Evolutionary conservation across 441 rosid genomes (phyloP).

Genomic region (Adansonia grandidieri): DNA sequence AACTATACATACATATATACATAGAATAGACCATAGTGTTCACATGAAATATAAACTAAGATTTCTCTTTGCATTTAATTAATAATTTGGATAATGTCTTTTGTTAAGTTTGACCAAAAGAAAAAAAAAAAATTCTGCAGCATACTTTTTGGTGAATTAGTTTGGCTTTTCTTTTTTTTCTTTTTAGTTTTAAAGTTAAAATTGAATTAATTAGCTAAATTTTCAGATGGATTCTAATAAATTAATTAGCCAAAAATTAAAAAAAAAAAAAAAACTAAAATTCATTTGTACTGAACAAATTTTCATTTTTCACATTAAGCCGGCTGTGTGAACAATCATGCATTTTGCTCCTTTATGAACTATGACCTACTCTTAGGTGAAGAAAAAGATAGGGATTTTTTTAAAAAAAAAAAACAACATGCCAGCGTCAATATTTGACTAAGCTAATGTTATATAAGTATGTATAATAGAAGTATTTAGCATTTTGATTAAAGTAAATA

Average conservation of each 20-base stretch:
- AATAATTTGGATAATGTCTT: not conserved
- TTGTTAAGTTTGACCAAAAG: not conserved
- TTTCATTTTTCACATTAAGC: not conserved
- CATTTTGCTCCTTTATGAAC: constrained; percentile 10
- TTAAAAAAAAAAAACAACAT: not conserved
- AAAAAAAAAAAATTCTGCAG: not conserved
- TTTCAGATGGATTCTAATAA: not conserved
- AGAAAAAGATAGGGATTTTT: not conserved
- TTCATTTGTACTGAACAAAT: not conserved
- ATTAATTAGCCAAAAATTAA: not conserved
- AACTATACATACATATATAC: not conserved
- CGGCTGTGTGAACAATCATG: not conserved
- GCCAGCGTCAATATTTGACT: constrained; percentile 8
- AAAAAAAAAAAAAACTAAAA: not conserved
- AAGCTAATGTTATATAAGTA: not conserved
- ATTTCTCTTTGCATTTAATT: constrained; percentile 3
- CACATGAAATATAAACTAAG: not conserved
- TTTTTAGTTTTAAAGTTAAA: not conserved
- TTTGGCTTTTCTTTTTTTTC: not conserved
- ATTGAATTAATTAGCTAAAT: not conserved
- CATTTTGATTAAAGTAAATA: not conserved
- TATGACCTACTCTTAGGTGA: constrained; percentile 19
- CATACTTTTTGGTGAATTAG: not conserved
- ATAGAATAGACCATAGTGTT: not conserved
- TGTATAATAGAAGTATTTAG: not conserved